Conservation (phyloP, 179 eudicot species). For the Spergularia azorica region DNA sequence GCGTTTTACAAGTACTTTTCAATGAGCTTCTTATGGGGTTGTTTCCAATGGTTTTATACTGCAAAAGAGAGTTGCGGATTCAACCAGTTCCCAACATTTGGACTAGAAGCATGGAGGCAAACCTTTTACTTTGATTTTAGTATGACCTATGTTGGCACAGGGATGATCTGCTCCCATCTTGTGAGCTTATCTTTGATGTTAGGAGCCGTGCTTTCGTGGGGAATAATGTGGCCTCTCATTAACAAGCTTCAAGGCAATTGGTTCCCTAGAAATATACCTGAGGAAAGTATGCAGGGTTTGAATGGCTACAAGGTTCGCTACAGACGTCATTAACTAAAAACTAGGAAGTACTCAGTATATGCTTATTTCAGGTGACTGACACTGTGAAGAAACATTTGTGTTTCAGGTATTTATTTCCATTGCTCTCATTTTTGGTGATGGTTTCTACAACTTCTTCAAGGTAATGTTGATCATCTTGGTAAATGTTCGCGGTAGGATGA, state of each 20-base stretch:
- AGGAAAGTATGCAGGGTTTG: conserved; percentile 72
- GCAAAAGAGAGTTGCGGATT: conserved; percentile 75
- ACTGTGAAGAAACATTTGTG: not conserved
- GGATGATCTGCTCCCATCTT: conserved; percentile 89
- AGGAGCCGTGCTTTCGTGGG: conserved; percentile 91
- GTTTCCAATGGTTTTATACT: conserved; percentile 83
- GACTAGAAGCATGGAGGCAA: conserved; percentile 67
- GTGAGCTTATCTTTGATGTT: conserved; percentile 76
- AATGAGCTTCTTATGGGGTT: conserved; percentile 78
- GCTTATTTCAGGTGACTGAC: not conserved
- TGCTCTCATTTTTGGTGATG: conserved; percentile 80
- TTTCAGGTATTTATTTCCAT: conserved; percentile 71
- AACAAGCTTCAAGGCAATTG: conserved; percentile 60
- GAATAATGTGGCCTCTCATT: conserved; percentile 89
- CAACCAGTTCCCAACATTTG: conserved; percentile 79
- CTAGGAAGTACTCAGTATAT: not conserved
- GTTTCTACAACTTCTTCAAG: conserved; percentile 72
- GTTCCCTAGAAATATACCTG: conserved; percentile 62
- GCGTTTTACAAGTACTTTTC: conserved; percentile 68
- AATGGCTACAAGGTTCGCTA: conserved; percentile 79
- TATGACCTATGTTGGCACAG: conserved; percentile 86
- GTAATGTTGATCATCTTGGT: conserved; percentile 41
- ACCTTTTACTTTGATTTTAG: conserved; percentile 92
- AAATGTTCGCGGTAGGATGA: conserved; percentile 45
- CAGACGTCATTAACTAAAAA: too few species aligned